phyloP scores from a whole-genome alignment of 2,329 filamentous ascomycete genomes.

The Capronia coronata region DNA sequence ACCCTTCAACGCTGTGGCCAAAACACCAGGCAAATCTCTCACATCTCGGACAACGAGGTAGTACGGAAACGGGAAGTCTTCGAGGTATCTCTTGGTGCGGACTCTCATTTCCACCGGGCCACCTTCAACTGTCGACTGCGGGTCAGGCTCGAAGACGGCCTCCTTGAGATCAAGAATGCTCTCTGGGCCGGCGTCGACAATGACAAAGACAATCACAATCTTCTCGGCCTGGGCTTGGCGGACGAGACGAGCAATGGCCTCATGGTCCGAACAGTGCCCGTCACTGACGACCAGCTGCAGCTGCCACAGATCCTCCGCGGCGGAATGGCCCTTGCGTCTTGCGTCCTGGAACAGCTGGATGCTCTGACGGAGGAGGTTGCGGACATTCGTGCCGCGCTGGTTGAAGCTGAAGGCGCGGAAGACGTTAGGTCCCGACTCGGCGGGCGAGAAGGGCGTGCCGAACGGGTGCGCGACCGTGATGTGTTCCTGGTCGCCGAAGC shows the following conservation, averaged over 20 bases:
- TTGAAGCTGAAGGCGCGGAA: constrained; percentile 79
- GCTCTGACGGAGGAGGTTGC: constrained; percentile 66
- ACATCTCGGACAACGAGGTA: constrained; percentile 92
- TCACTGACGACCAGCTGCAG: constrained; percentile 88
- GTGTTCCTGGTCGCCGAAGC: constrained; percentile 67
- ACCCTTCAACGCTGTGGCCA: constrained; percentile 82
- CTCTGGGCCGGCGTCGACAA: constrained; percentile 63
- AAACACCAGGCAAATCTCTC: constrained; percentile 77
- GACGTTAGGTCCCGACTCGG: constrained; percentile 73
- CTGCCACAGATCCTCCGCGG: constrained; percentile 78
- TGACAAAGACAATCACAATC: constrained; percentile 97
- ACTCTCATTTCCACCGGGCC: constrained; percentile 57
- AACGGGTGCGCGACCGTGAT: constrained; percentile 84
- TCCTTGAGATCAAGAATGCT: constrained; percentile 79
- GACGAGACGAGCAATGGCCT: constrained; percentile 71
- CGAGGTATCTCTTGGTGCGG: constrained; percentile 82
- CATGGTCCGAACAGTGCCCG: constrained; percentile 85
- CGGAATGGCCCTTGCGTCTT: constrained; percentile 49
- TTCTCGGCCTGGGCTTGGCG: constrained; percentile 84
- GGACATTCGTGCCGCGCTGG: constrained; percentile 81
- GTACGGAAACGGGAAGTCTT: constrained; percentile 94
- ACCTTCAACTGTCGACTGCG: constrained; percentile 40
- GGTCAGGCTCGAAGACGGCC: constrained; percentile 69
- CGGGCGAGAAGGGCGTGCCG: constrained; percentile 65
- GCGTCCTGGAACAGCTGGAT: constrained; percentile 78